These are phyloP conservation scores for Gracilaria gracilis DNA, from an alignment of 23 red algal genomes.

Conservation along the genomic window DNA sequence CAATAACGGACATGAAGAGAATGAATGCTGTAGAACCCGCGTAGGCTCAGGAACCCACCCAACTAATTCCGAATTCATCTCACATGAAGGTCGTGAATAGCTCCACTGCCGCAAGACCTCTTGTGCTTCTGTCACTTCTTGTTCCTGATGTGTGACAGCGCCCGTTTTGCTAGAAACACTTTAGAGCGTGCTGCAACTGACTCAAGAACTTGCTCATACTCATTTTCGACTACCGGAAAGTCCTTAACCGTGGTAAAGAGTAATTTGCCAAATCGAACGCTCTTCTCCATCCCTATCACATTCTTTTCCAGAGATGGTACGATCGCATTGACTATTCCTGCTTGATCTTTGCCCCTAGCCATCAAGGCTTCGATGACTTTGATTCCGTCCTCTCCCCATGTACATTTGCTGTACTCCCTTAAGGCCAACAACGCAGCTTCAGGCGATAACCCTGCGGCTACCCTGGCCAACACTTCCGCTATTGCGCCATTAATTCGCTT, in stretches of 20 bases:
- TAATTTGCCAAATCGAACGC: conserved; percentile 74
- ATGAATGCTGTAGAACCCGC: background rate
- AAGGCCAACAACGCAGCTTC: conserved; percentile 31
- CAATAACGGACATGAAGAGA: background rate
- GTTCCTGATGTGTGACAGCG: conserved; percentile 32
- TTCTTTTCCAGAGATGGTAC: conserved; percentile 50
- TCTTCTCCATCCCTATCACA: conserved; percentile 60
- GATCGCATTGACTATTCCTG: conserved; percentile 10
- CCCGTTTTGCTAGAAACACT: conserved; percentile 71
- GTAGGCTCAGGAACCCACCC: background rate
- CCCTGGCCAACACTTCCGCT: conserved; percentile 47
- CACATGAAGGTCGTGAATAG: background rate
- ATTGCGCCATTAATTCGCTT: conserved; percentile 34
- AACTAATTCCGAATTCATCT: background rate
- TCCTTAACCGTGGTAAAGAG: conserved; percentile 57
- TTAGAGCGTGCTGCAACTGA: conserved; percentile 37
- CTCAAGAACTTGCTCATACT: conserved; percentile 47
- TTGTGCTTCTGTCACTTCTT: background rate
- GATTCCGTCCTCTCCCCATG: conserved; percentile 68
- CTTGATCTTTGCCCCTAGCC: conserved; percentile 30
- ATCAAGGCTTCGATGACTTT: conserved; percentile 61
- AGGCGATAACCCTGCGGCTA: conserved; percentile 1
- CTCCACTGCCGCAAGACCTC: background rate
- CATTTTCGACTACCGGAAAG: conserved; percentile 38
- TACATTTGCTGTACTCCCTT: background rate